Base-by-base conservation (phyloP, 208 protist species). In the Trypanosomatidae sp. region DNA sequence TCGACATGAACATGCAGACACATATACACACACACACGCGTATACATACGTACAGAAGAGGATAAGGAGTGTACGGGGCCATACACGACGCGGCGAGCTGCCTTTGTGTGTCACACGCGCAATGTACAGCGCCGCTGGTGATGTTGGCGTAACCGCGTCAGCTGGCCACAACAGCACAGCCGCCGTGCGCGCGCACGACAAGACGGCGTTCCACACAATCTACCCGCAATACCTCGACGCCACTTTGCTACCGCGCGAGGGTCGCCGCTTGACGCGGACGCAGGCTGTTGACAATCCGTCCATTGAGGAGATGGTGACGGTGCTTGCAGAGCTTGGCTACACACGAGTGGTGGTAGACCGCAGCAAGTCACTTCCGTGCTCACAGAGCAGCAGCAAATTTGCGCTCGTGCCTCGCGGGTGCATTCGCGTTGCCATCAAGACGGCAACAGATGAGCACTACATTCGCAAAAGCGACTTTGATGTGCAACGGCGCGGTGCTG, bases 401-500 rank as follows among this genome's bases (percentile, higher is more conserved):
- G 58, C 75, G 1, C 39, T 82, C 33, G 66, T 71, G n/a, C 80
- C 77, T n/a, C 75, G 74, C 21, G 85, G 77, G 2, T 73, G 71
- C 48, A 48, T 93, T 4, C 73, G 68, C 61, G 77, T 89, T 18
- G 58, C 64, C 19, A 70, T 93, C 48, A 93, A 89, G 56, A 53
- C 51, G 6, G 77, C 85, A 0, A 21, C 54, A n/a, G 58, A 78
- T 30, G 56, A 65, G 50, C 80, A 93, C 51, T 86, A 88, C 62
- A 76, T 90, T 43, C 77, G 81, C 40, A 90, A 88, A 60, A 87
- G 73, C 47, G 80, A 90, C 26, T 93, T 87, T 42, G 85, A 93
- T 60, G 70, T 56, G n/a, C 70, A 88, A 43, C 82, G 58, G 24
- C 75, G 85, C 16, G 62, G 45, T 27, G 46, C 70, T 20, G 54